phyloP scores from a whole-genome alignment of 1,284 basidiomycete species.

The Cutaneotrichosporon spelunceum region DNA sequence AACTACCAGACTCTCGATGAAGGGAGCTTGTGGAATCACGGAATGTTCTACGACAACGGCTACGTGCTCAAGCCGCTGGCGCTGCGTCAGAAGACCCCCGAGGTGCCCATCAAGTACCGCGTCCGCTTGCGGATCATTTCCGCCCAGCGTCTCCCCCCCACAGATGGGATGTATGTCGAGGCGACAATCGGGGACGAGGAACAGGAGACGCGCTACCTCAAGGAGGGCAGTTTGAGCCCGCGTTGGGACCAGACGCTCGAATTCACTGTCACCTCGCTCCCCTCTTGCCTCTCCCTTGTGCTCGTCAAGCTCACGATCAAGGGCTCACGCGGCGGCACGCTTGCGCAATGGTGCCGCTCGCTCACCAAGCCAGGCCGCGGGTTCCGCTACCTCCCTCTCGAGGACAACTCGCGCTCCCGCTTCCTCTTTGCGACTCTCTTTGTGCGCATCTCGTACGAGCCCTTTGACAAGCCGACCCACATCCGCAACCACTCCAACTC shows the following conservation, averaged over 20 bases:
- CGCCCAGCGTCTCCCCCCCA: constrained; percentile 84
- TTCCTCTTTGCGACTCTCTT: constrained; percentile 87
- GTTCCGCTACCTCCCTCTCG: constrained; percentile 79
- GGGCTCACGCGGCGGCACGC: constrained; percentile 57
- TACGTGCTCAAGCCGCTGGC: constrained; percentile 87
- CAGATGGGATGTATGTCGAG: constrained; percentile 58
- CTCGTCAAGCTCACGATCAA: constrained; percentile 77
- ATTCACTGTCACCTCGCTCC: constrained; percentile 69
- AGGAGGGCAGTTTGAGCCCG: constrained; percentile 86
- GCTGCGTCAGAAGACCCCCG: constrained; percentile 65
- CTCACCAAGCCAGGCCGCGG: constrained; percentile 53
- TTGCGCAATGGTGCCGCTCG: constrained; percentile 64
- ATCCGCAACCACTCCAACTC: constrained; percentile 66
- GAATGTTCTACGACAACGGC: constrained; percentile 86
- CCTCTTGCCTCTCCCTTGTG: constrained; percentile 69
- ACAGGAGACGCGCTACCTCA: constrained; percentile 60
- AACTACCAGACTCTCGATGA: constrained; percentile 96
- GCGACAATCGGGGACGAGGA: constrained; percentile 25
- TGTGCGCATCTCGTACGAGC: constrained; percentile 50
- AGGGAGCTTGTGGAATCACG: constrained; percentile 66
- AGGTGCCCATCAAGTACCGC: constrained; percentile 57
- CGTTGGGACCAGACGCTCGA: constrained; percentile 72
- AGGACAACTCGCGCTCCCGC: constrained; percentile 74
- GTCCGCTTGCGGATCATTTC: constrained; percentile 66
- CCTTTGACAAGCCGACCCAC: constrained; percentile 49